Evolutionary conservation across 2,329 filamentous ascomycete species (phyloP).

Genomic region (Sclerotinia spermophila): DNA sequence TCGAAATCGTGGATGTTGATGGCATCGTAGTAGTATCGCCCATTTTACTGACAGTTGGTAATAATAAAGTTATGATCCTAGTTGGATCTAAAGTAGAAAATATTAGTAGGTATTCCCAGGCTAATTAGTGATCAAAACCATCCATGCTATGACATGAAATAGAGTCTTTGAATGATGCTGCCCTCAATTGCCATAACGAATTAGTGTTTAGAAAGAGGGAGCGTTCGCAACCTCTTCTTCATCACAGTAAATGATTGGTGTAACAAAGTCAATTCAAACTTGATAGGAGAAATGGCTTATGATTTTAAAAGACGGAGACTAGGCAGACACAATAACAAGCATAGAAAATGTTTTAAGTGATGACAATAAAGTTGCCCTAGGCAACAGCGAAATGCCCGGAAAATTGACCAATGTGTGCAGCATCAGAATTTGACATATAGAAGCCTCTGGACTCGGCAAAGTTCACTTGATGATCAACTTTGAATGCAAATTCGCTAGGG

Average conservation of each 20-base stretch:
- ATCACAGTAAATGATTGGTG: background rate
- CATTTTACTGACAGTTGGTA: background rate
- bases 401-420: background rate
- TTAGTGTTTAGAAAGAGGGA: background rate
- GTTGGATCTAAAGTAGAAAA: conserved; percentile 15
- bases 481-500: background rate
- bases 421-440: background rate
- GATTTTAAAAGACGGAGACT: background rate
- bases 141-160: background rate
- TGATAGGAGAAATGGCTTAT: background rate
- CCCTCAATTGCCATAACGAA: background rate
- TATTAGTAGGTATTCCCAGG: conserved; percentile 23
- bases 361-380: background rate
- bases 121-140: conserved; percentile 1
- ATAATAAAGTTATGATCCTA: background rate
- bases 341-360: background rate
- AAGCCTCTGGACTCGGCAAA: background rate
- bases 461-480: background rate
- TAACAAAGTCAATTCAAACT: background rate
- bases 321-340: background rate
- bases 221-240: background rate
- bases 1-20: background rate
- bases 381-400: background rate
- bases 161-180: background rate
- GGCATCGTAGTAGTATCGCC: background rate